Conservation (phyloP, 108 stramenopile genomes). For the Cyclostephanos tholiformis region DNA sequence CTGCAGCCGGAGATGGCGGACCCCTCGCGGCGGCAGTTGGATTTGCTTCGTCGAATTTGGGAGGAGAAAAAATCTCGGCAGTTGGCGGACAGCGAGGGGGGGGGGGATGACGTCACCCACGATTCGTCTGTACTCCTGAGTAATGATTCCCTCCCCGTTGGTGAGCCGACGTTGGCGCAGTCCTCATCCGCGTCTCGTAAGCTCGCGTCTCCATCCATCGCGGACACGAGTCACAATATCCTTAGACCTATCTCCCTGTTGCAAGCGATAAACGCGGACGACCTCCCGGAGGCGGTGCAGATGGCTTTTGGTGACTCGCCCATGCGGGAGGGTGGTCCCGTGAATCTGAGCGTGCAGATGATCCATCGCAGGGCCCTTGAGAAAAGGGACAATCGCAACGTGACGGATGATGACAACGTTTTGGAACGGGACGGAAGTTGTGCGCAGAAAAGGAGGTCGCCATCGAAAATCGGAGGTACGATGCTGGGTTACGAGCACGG, state of each 20-base stretch:
- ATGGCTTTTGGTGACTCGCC: constrained; percentile 64
- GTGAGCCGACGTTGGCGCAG: background rate
- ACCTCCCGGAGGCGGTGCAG: constrained; percentile 47
- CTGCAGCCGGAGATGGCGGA: constrained; percentile 44
- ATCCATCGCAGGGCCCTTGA: constrained; percentile 47
- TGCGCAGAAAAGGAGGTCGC: constrained; percentile 1
- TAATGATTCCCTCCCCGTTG: background rate
- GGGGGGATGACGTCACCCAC: constrained; percentile 33
- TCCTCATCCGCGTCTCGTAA: constrained; percentile 10
- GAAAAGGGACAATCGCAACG: constrained; percentile 6
- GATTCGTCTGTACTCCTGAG: background rate
- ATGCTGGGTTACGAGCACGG: constrained; percentile 44
- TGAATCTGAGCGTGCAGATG: constrained; percentile 81
- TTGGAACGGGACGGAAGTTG: background rate
- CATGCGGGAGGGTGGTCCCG: constrained; percentile 82
- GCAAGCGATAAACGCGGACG: constrained; percentile 28
- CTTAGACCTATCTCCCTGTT: constrained; percentile 31
- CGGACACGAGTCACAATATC: background rate
- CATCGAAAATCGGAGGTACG: constrained; percentile 58
- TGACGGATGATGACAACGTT: background rate
- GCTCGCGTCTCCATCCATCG: background rate
- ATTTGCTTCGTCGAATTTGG: constrained; percentile 35
- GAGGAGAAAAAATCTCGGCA: constrained; percentile 24
- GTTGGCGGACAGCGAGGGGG: constrained; percentile 17
- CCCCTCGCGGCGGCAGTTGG: constrained; percentile 19